Evolutionary conservation across 441 rosid species (phyloP).

Genomic region (Adansonia gregorii): DNA sequence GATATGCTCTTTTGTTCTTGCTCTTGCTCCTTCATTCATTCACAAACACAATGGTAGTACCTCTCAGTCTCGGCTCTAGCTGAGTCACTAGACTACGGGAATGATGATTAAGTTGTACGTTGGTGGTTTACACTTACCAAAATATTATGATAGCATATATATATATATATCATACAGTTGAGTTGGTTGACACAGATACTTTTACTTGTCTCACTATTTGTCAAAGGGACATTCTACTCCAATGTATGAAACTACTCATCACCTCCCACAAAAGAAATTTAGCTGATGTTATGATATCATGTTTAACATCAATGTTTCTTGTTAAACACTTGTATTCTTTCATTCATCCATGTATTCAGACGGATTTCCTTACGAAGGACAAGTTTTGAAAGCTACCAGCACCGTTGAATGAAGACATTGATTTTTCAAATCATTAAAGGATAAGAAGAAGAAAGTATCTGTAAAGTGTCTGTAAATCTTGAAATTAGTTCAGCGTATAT

Average conservation of each 20-base stretch:
- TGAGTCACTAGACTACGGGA: too few relatives aligned
- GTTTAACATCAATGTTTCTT: not conserved
- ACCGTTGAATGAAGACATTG: not conserved
- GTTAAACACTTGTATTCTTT: not conserved
- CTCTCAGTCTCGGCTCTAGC: not conserved
- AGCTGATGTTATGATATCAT: not conserved
- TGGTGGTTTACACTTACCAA: too few relatives aligned
- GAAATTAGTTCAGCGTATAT: too few relatives aligned
- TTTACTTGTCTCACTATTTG: not conserved
- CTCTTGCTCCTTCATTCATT: not conserved
- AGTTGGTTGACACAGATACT: not conserved
- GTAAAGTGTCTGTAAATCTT: too few relatives aligned
- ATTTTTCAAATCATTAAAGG: not conserved
- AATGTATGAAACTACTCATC: not conserved
- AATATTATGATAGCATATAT: not conserved
- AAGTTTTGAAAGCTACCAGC: constrained; percentile 18
- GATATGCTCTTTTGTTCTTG: not conserved
- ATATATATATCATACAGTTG: not conserved
- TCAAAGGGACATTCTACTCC: not conserved
- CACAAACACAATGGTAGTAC: not conserved
- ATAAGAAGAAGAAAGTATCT: too few relatives aligned
- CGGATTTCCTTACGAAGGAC: not conserved
- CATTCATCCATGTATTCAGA: not conserved
- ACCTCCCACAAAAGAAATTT: not conserved
- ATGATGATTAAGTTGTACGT: too few relatives aligned